Evolutionary conservation across 129 eudicot species (phyloP).

Genomic region (Gnaphalium uliginosum): DNA sequence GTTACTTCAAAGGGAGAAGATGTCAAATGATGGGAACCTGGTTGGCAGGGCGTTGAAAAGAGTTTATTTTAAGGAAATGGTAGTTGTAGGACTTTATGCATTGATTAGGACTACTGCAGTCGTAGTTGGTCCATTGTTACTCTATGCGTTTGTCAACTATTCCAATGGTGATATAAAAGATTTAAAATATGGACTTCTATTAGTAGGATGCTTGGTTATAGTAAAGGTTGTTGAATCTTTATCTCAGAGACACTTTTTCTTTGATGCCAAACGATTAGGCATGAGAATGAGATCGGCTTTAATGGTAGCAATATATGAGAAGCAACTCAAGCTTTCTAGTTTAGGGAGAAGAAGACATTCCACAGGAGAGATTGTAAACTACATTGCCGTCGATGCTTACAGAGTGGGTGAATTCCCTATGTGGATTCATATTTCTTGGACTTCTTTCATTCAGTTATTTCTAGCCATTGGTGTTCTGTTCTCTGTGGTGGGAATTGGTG

Average conservation of each 20-base stretch:
- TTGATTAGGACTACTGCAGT: slow-evolving; percentile 42
- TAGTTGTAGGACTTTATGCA: slow-evolving; percentile 43
- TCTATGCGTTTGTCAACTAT: slow-evolving; percentile 58
- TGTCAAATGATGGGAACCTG: slow-evolving; percentile 30
- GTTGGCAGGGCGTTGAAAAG: slow-evolving; percentile 38
- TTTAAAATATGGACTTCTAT: slow-evolving; percentile 39
- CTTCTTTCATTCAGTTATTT: slow-evolving; percentile 40
- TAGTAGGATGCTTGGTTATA: slow-evolving; percentile 51
- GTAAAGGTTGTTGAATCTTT: slow-evolving; percentile 61
- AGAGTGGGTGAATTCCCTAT: slow-evolving; percentile 65
- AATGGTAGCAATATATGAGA: slow-evolving; percentile 63
- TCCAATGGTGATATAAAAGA: slow-evolving; percentile 35
- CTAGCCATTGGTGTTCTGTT: slow-evolving; percentile 46
- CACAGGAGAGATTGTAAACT: slow-evolving; percentile 66
- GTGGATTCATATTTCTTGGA: slow-evolving; percentile 58
- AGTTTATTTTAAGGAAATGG: slow-evolving; percentile 48
- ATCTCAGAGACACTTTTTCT: slow-evolving; percentile 58
- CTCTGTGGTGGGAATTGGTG: slow-evolving; percentile 52
- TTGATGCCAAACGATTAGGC: slow-evolving; percentile 51
- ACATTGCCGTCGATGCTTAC: slow-evolving; percentile 67
- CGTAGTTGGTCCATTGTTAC: slow-evolving; percentile 46
- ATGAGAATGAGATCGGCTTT: slow-evolving; percentile 72
- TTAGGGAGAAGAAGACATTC: slow-evolving; percentile 58
- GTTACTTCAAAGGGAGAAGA: slow-evolving; percentile 30
- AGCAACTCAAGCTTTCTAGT: slow-evolving; percentile 63